phyloP scores from a whole-genome alignment of 169 alveolate genomes.

The Cyclospora cayetanensis region DNA sequence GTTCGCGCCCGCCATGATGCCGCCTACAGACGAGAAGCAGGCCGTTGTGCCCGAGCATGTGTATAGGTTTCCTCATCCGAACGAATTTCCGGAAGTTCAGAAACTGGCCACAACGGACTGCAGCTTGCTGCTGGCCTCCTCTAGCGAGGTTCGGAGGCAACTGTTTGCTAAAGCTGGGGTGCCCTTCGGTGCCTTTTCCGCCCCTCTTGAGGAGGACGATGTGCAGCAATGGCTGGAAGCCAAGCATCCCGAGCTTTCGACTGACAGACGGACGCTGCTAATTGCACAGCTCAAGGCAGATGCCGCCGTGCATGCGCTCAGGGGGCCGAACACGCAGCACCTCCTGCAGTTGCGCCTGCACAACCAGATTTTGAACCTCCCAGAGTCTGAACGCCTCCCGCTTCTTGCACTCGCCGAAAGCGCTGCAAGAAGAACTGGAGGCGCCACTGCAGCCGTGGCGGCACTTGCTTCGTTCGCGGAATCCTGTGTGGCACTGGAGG shows the following conservation, averaged over 20 bases:
- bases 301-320: slow-evolving; percentile 52
- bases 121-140: slow-evolving; percentile 40
- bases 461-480: slow-evolving; percentile 26
- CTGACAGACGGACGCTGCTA: slow-evolving; percentile 18
- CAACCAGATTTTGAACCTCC: slow-evolving; percentile 46
- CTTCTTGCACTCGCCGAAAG: slow-evolving; percentile 14
- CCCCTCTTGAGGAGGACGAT: slow-evolving; percentile 26
- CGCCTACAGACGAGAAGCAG: not conserved
- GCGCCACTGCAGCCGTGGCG: slow-evolving; percentile 49
- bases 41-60: not conserved
- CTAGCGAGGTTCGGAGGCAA: slow-evolving; percentile 15
- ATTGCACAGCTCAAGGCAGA: slow-evolving; percentile 52
- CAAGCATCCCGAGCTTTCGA: not conserved
- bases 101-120: slow-evolving; percentile 42
- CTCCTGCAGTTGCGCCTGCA: slow-evolving; percentile 47
- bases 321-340: slow-evolving; percentile 39
- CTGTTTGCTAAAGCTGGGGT: slow-evolving; percentile 28
- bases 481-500: slow-evolving; percentile 51
- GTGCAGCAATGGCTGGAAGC: slow-evolving; percentile 53
- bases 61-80: slow-evolving; percentile 27
- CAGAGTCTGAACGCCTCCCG: not conserved
- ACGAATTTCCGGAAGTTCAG: slow-evolving; percentile 32
- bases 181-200: slow-evolving; percentile 48
- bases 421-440: not conserved
- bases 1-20: not conserved